These are phyloP conservation scores for Cryptosporidium ryanae DNA, from an alignment of 169 alveolate genomes.

Conservation along the genomic window DNA sequence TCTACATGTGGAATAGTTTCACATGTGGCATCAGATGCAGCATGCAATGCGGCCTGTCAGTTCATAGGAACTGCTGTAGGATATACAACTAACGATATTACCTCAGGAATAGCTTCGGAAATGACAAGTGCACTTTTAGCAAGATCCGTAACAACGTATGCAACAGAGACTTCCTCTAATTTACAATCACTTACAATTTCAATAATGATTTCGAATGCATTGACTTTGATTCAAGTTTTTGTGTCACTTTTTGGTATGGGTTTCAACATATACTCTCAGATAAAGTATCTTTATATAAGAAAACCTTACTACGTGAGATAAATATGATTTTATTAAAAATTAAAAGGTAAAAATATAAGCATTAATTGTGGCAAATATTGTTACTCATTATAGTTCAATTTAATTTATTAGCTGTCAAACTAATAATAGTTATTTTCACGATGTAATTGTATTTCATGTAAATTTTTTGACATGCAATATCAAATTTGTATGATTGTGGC, in stretches of 20 bases:
- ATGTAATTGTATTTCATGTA: too few species aligned
- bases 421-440: background rate
- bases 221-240: conserved; percentile 30
- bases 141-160: background rate
- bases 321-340: background rate
- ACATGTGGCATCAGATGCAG: conserved; percentile 40
- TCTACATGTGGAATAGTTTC: conserved; percentile 36
- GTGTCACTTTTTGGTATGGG: conserved; percentile 65
- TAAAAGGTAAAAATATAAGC: background rate
- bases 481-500: conserved; percentile 17
- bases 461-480: too few species aligned
- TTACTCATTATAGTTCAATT: background rate
- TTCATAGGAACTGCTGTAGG: conserved; percentile 10
- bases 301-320: conserved; percentile 62
- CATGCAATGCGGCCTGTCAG: conserved; percentile 46
- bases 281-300: conserved; percentile 16
- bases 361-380: background rate
- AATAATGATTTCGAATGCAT: conserved; percentile 7
- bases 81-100: background rate
- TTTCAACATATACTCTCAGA: conserved; percentile 15
- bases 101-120: conserved; percentile 28
- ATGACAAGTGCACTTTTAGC: background rate
- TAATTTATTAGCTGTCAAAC: background rate
- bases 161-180: conserved; percentile 3
- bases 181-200: conserved; percentile 43